Percentiles rank a stretch among this genome's conserved stretches.
Evolutionary conservation across 257 asterid species (phyloP).

Genomic region (Penstemon eatonii): DNA sequence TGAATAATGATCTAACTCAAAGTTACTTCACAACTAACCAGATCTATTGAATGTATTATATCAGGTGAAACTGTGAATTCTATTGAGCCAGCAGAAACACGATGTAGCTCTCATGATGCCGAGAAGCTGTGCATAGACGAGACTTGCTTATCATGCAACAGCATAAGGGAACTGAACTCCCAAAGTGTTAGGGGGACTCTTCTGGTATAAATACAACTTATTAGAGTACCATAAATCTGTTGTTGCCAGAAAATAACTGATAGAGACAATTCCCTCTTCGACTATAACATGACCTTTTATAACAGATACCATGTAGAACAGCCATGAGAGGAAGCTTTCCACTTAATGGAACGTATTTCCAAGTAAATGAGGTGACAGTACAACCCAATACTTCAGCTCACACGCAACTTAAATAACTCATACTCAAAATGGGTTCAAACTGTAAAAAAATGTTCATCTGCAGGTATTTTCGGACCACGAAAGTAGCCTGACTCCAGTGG

Average conservation of each 20-base stretch:
- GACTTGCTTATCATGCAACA: constrained; percentile 87
- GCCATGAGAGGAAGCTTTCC: constrained; percentile 99
- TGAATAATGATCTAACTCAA: constrained; percentile 5
- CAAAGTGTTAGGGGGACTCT: constrained; percentile 93
- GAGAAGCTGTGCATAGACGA: constrained; percentile 66
- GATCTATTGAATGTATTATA: constrained; percentile 27
- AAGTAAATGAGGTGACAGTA: constrained; percentile 86
- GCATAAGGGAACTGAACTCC: constrained; percentile 78
- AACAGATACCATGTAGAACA: constrained; percentile 96
- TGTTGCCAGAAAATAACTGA: constrained; percentile 15
- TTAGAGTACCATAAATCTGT: constrained; percentile 10
- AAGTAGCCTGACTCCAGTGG: constrained; percentile 75
- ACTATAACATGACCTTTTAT: constrained; percentile 33
- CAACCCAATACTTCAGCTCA: constrained; percentile 23
- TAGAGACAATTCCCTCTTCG: constrained; percentile 6
- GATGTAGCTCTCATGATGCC: constrained; percentile 64
- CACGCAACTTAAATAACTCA: constrained; percentile 14
- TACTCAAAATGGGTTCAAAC: constrained; percentile 21
- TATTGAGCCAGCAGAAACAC: constrained; percentile 77
- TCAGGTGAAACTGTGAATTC: constrained; percentile 90
- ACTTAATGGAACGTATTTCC: constrained; percentile 93
- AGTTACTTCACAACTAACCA: constrained; percentile 16
- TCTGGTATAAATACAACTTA: constrained; percentile 54
- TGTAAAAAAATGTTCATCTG: constrained; percentile 13
- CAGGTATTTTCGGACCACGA: constrained; percentile 97